These are phyloP conservation scores for Globisporangium acanthophoron DNA, from an alignment of 352 stramenopile genomes.

Conservation along the genomic window DNA sequence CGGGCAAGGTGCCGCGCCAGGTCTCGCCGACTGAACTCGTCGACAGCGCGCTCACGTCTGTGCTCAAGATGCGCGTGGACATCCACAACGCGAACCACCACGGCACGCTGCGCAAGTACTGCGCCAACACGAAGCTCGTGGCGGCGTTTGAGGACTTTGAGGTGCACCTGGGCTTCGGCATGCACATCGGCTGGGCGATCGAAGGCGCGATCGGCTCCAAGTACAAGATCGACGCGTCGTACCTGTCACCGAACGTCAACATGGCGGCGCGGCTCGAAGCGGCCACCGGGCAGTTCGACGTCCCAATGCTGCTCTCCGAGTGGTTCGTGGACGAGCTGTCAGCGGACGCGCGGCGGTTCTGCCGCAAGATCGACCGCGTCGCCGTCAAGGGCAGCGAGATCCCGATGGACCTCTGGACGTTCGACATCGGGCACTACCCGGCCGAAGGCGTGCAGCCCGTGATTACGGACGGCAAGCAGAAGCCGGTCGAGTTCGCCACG, in stretches of 20 bases:
- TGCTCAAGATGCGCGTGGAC: constrained; percentile 96
- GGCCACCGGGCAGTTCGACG: constrained; percentile 94
- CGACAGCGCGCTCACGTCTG: constrained; percentile 93
- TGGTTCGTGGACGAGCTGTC: constrained; percentile 94
- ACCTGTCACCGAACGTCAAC: constrained; percentile 97
- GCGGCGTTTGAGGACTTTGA: constrained; percentile 88
- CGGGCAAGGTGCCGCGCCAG: constrained; percentile 30
- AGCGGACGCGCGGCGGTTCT: constrained; percentile 70
- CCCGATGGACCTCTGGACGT: constrained; percentile 93
- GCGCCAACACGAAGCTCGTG: constrained; percentile 73
- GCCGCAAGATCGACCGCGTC: constrained; percentile 94
- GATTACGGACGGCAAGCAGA: constrained; percentile 65
- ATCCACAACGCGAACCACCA: constrained; percentile 92
- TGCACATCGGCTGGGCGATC: constrained; percentile 98
- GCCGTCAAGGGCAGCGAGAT: constrained; percentile 96
- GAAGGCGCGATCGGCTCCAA: constrained; percentile 96
- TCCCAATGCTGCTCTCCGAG: constrained; percentile 93
- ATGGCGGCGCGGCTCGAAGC: constrained; percentile 96
- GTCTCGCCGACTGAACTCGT: constrained; percentile 80
- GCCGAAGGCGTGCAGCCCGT: constrained; percentile 43
- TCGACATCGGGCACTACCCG: constrained; percentile 87
- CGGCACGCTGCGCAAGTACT: constrained; percentile 77
- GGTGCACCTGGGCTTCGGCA: constrained; percentile 94
- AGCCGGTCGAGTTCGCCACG: constrained; percentile 73
- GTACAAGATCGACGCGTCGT: constrained; percentile 99